Percentiles rank a stretch among this genome's conserved stretches.
These are phyloP conservation scores for Barnettozyma sp. DNA, from an alignment of 805 yeast species.

Conservation along the genomic window DNA sequence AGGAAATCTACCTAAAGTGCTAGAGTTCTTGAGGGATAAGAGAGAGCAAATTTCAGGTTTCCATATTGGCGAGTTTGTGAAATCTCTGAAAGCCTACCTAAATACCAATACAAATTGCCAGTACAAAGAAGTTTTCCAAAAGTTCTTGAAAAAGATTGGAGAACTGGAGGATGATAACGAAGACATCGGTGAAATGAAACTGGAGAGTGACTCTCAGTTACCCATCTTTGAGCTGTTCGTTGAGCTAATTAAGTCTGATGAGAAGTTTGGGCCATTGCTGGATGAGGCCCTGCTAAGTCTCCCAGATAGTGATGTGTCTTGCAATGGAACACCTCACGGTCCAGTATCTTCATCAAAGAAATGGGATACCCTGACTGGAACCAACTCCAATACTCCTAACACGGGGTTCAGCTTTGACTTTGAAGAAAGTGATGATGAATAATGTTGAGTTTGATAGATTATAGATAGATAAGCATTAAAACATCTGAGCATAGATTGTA, in stretches of 20 bases:
- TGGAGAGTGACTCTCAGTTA: constrained; percentile 31
- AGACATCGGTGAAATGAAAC: constrained; percentile 52
- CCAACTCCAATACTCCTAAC: too few species aligned
- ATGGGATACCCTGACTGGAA: constrained; percentile 45
- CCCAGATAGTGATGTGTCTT: constrained; percentile 29
- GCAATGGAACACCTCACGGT: constrained; percentile 14
- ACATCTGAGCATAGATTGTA: too few species aligned
- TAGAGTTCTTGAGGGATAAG: constrained; percentile 61
- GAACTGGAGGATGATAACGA: constrained; percentile 35
- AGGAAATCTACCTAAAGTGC: constrained; percentile 51
- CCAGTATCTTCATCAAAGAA: constrained; percentile 37
- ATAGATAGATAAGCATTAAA: too few species aligned
- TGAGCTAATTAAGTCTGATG: constrained; percentile 37
- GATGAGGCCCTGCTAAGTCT: constrained; percentile 30
- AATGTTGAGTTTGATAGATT: constrained; percentile 1
- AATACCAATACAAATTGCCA: background rate
- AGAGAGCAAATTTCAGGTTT: constrained; percentile 77
- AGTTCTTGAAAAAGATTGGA: constrained; percentile 27
- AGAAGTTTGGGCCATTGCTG: constrained; percentile 32
- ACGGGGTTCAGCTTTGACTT: constrained; percentile 24
- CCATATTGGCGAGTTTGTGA: constrained; percentile 45
- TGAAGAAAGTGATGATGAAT: constrained; percentile 22
- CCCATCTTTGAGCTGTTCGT: constrained; percentile 61
- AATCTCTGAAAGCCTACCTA: constrained; percentile 30
- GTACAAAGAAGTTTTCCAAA: constrained; percentile 18